phyloP scores from a whole-genome alignment of 139 green algal genomes.

The Haematococcus sp. region DNA sequence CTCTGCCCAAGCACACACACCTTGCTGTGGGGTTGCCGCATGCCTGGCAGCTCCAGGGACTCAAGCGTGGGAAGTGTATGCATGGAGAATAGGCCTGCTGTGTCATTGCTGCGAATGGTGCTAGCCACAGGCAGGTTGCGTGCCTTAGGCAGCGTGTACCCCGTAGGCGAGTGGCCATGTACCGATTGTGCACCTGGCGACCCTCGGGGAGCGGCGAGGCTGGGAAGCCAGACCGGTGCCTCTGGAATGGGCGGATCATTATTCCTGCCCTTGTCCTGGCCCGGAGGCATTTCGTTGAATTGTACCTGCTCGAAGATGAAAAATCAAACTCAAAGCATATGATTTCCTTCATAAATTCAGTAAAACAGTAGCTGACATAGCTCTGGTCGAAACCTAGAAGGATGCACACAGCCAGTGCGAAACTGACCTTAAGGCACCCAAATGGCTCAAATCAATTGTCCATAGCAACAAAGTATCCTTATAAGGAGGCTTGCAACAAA shows the following conservation, averaged over 20 bases:
- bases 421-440: too few species aligned
- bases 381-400: too few species aligned
- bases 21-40: conserved; percentile 1
- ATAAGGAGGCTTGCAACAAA: too few species aligned
- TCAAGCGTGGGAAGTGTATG: conserved; percentile 30
- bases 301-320: not conserved
- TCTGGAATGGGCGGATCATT: conserved; percentile 34
- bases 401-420: too few species aligned
- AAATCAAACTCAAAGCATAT: too few species aligned
- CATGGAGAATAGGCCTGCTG: conserved; percentile 30
- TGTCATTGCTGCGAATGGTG: conserved; percentile 17
- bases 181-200: conserved; percentile 9
- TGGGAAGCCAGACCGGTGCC: conserved; percentile 36
- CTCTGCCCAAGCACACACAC: not conserved
- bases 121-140: conserved; percentile 22
- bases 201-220: conserved; percentile 15
- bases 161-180: not conserved
- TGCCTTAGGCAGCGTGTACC: conserved; percentile 30
- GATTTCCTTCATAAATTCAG: too few species aligned
- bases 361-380: too few species aligned
- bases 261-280: conserved; percentile 13
- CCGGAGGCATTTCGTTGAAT: conserved; percentile 9
- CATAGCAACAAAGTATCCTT: too few species aligned
- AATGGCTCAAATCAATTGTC: too few species aligned
- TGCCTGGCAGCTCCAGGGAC: conserved; percentile 26